Percentiles rank a stretch among this genome's conserved stretches.
Conservation (phyloP, 2,329 filamentous ascomycete genomes). For the Penicillium sp. region DNA sequence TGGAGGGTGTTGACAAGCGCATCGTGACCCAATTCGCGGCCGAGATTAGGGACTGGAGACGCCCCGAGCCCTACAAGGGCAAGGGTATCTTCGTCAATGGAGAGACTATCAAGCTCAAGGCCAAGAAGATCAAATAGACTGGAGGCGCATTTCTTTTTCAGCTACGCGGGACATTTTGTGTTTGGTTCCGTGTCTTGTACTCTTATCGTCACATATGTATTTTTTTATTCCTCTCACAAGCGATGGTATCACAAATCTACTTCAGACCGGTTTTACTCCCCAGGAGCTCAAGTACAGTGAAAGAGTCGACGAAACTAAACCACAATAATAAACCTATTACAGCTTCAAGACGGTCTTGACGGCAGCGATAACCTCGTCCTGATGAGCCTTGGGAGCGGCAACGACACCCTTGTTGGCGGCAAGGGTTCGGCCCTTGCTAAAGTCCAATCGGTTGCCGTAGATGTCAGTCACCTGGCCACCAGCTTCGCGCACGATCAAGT, state of each 20-base stretch:
- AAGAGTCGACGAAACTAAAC: slow-evolving; percentile 1
- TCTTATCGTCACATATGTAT: slow-evolving; percentile 21
- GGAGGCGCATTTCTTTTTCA: slow-evolving; percentile 19
- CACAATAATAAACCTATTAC: slow-evolving; percentile 30
- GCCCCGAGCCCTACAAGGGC: slow-evolving; percentile 96
- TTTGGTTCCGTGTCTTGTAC: slow-evolving; percentile 27
- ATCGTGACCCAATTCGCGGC: slow-evolving; percentile 89
- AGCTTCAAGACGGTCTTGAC: slow-evolving; percentile 74
- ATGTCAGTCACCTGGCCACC: slow-evolving; percentile 91
- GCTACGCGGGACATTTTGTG: slow-evolving; percentile 27
- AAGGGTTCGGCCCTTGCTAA: slow-evolving; percentile 80
- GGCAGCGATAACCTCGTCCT: slow-evolving; percentile 71
- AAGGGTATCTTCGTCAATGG: slow-evolving; percentile 99
- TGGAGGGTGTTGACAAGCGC: slow-evolving; percentile 86
- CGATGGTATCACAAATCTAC: slow-evolving; percentile 38
- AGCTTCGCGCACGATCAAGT: slow-evolving; percentile 89
- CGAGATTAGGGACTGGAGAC: slow-evolving; percentile 80
- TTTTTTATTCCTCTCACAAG: slow-evolving; percentile 16
- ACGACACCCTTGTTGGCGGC: slow-evolving; percentile 91
- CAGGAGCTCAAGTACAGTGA: slow-evolving; percentile 1
- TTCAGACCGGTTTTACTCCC: slow-evolving; percentile 22
- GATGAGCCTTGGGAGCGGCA: slow-evolving; percentile 75
- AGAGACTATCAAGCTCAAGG: slow-evolving; percentile 96
- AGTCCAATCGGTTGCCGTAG: slow-evolving; percentile 79
- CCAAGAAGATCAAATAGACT: slow-evolving; percentile 88